Evolutionary conservation across 140 eudicot species (phyloP), one percentile per base, ranked within the genome.

Genomic region (Senecio squalidus): DNA sequence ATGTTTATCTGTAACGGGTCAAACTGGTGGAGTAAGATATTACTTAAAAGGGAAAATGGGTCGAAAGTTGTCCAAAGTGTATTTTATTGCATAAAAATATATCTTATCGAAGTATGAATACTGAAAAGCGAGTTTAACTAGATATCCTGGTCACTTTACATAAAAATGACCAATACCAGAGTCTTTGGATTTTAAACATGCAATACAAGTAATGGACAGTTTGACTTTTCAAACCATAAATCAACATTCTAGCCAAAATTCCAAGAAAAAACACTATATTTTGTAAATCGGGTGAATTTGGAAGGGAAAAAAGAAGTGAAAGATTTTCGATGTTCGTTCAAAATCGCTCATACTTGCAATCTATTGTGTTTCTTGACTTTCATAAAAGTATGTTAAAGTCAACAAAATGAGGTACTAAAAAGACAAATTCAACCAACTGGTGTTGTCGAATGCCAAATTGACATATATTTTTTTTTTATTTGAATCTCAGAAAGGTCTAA

Each of bases 401-500:
- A 57, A 68, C 67, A 47, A 68, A 45, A 58, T 15, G 60, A 57
- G 47, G 7, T 23, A n/a, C 52, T 47, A 22, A 8, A 45, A 23
- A 68, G 36, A 30, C 9, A 58, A 46, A 46, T 33, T 58, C 25
- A 58, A 68, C 55, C 67, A 23, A 16, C n/a, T n/a, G n/a, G n/a
- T 33, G 39, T 33, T 33, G 10, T 33, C 36, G 47, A 48, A 48
- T 23, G 49, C 23, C 22, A 47, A 43, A 11, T 50, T 33, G 50
- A 65, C 70, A 9, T 6, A 4, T n/a, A n/a, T n/a, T n/a, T n/a
- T n/a, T n/a, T n/a, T n/a, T n/a, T n/a, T n/a, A n/a, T n/a, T n/a
- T n/a, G n/a, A n/a, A n/a, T n/a, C n/a, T n/a, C n/a, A n/a, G n/a
- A n/a, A n/a, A n/a, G n/a, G n/a, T n/a, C n/a, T n/a, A n/a, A n/a